Percentiles rank a stretch among this genome's conserved stretches.
phyloP scores from a whole-genome alignment of 75 land plant genomes.

The Pinus tabuliformis region DNA sequence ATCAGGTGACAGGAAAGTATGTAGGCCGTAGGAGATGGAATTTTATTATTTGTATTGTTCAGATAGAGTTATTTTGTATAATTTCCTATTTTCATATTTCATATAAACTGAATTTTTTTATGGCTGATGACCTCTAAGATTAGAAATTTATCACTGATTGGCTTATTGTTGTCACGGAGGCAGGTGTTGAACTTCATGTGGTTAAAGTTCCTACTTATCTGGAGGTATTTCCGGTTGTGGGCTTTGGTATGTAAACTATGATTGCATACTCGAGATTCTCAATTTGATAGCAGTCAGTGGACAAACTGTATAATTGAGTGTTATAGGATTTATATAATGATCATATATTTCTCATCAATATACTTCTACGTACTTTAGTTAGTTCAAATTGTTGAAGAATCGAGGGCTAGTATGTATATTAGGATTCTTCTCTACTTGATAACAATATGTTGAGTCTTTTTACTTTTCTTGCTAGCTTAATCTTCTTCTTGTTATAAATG shows the following conservation, averaged over 20 bases:
- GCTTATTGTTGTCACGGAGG: constrained; percentile 1
- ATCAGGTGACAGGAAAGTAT: not conserved
- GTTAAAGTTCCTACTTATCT: constrained; percentile 90
- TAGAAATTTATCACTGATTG: not conserved
- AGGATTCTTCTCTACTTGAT: no score
- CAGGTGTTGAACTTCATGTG: constrained; percentile 97
- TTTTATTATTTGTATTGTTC: not conserved
- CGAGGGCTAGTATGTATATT: no score
- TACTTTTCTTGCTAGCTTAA: no score
- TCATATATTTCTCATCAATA: not conserved
- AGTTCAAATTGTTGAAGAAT: not conserved
- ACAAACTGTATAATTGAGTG: not conserved
- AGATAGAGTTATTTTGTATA: not conserved
- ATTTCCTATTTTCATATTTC: not conserved
- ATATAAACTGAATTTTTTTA: not conserved
- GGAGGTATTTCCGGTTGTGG: constrained; percentile 95
- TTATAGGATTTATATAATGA: not conserved
- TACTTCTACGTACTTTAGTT: not conserved
- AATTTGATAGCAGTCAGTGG: not conserved
- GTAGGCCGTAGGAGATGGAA: not conserved
- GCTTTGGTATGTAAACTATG: constrained; percentile 69
- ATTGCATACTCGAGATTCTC: not conserved
- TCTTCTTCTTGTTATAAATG: no score
- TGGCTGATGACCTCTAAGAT: constrained; percentile 9
- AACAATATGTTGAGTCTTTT: no score